phyloP scores from a whole-genome alignment of 2,329 filamentous ascomycete species.

The Ophiostoma angusticollis region DNA sequence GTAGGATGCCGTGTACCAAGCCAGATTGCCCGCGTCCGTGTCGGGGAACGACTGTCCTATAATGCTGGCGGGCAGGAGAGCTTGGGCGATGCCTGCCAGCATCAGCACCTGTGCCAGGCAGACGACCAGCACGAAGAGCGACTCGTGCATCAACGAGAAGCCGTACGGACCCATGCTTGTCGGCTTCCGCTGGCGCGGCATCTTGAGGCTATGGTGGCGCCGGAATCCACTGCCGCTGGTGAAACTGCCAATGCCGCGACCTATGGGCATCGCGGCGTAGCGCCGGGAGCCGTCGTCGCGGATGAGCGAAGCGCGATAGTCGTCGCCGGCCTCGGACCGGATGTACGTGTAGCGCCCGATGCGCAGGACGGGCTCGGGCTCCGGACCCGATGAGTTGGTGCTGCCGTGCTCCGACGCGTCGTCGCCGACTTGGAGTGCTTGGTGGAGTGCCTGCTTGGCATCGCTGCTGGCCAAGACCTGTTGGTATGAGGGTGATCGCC shows the following conservation, averaged over 20 bases:
- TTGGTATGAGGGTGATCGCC: conserved; percentile 7
- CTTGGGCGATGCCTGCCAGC: conserved; percentile 33
- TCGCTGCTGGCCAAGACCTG: not conserved
- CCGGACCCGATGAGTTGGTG: no score
- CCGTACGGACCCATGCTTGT: conserved; percentile 11
- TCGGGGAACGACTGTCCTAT: conserved; percentile 35
- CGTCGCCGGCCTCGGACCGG: conserved; percentile 15
- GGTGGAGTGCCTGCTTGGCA: not conserved
- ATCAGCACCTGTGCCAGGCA: conserved; percentile 32
- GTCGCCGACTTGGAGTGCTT: not conserved
- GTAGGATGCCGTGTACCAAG: conserved; percentile 47
- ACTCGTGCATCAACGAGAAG: conserved; percentile 19
- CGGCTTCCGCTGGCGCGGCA: not conserved
- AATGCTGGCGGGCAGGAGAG: conserved; percentile 33
- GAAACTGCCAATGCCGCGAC: not conserved
- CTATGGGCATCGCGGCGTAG: conserved; percentile 4
- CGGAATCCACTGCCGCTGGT: not conserved
- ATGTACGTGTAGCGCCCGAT: conserved; percentile 17
- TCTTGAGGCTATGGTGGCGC: not conserved
- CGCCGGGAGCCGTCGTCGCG: conserved; percentile 8
- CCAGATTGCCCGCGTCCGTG: conserved; percentile 29
- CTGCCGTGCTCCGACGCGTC: not conserved
- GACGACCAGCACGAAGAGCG: conserved; percentile 26
- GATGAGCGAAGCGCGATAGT: conserved; percentile 10
- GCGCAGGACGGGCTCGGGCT: conserved; percentile 13